A percentile compares a stretch with the other conserved stretches of the same genome.
Conservation (phyloP, 805 yeast genomes). For the Candida tammaniensis region DNA sequence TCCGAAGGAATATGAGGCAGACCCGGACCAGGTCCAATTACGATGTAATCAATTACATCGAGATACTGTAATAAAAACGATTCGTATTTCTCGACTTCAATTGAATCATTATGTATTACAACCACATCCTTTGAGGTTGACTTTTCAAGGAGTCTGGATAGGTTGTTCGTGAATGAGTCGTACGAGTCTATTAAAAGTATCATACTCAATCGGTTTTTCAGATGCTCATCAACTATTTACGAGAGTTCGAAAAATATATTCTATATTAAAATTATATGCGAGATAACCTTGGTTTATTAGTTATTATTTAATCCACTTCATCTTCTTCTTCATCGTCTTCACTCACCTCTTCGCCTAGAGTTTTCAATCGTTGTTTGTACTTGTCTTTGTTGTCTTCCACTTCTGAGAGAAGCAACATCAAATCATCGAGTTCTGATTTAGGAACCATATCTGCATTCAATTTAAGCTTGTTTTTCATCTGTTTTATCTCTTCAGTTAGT, state of each 20-base stretch:
- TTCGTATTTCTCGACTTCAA: slow-evolving; percentile 27
- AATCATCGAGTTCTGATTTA: slow-evolving; percentile 48
- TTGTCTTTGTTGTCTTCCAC: slow-evolving; percentile 64
- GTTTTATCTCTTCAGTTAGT: background rate
- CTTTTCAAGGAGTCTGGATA: slow-evolving; percentile 56
- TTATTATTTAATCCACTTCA: slow-evolving; percentile 42
- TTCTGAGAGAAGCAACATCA: slow-evolving; percentile 73
- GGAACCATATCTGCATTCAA: slow-evolving; percentile 3
- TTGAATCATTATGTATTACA: slow-evolving; percentile 64
- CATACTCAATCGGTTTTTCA: slow-evolving; percentile 28
- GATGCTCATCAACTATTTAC: background rate
- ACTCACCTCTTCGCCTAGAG: slow-evolving; percentile 58
- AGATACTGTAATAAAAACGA: slow-evolving; percentile 41
- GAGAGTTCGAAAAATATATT: background rate
- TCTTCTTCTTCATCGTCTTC: slow-evolving; percentile 72
- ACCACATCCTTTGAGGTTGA: slow-evolving; percentile 50
- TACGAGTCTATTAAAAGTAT: slow-evolving; percentile 85
- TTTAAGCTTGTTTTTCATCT: background rate
- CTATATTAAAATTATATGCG: too few species aligned
- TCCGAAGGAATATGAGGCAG: slow-evolving; percentile 64
- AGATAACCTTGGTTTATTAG: too few species aligned
- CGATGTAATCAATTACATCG: slow-evolving; percentile 63
- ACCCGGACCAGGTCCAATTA: slow-evolving; percentile 98
- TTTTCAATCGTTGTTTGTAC: slow-evolving; percentile 52
- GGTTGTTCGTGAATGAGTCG: slow-evolving; percentile 90